Conservation (phyloP, 1,139 yeast species). For the Hemisphaericaspora xylofermentans region DNA sequence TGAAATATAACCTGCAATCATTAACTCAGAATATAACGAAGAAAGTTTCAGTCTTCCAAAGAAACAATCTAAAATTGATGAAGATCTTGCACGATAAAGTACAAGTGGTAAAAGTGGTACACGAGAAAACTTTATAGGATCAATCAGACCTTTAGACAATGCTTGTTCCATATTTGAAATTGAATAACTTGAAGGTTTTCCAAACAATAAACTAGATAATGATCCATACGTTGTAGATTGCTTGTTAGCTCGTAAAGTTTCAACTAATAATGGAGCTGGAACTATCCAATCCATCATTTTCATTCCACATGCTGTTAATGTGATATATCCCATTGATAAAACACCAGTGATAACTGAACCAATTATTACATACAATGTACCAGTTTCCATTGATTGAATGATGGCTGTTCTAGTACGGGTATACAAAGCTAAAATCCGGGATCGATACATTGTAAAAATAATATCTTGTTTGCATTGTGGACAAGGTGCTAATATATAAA, state of each 20-base stretch:
- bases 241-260: slow-evolving; percentile 21
- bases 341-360: slow-evolving; percentile 45
- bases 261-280: slow-evolving; percentile 36
- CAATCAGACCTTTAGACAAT: slow-evolving; percentile 34
- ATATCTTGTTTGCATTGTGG: slow-evolving; percentile 47
- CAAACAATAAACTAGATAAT: slow-evolving; percentile 21
- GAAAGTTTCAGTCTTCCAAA: slow-evolving; percentile 19
- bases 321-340: slow-evolving; percentile 42
- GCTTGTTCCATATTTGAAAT: slow-evolving; percentile 37
- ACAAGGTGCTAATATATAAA: slow-evolving; percentile 34
- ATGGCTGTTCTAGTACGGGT: slow-evolving; percentile 22
- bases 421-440: slow-evolving; percentile 26
- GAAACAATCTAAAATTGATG: slow-evolving; percentile 33
- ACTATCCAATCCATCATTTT: slow-evolving; percentile 39
- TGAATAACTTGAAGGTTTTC: slow-evolving; percentile 19
- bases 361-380: slow-evolving; percentile 36
- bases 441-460: slow-evolving; percentile 33
- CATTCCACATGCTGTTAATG: slow-evolving; percentile 41
- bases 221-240: slow-evolving; percentile 13
- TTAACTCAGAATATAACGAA: slow-evolving; percentile 33
- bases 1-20: slow-evolving; percentile 38
- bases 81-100: slow-evolving; percentile 39
- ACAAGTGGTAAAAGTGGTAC: slow-evolving; percentile 43
- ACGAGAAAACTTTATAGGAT: slow-evolving; percentile 41
- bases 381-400: slow-evolving; percentile 27